phyloP scores from a whole-genome alignment of 306 rosid genomes.

The Vigna radiata region DNA sequence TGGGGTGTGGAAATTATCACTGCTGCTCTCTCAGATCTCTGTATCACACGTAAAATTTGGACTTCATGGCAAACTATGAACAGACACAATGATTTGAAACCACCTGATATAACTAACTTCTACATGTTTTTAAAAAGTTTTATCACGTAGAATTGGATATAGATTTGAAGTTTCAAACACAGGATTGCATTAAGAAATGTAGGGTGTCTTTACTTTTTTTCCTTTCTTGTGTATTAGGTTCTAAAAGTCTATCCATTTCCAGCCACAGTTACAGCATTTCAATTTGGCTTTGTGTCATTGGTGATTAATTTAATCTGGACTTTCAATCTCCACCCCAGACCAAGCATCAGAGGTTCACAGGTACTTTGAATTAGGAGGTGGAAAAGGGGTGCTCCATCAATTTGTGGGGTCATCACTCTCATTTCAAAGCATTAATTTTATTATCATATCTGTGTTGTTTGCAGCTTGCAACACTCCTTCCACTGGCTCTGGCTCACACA shows the following conservation, averaged over 20 bases:
- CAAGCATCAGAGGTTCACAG: constrained; percentile 63
- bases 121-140: too few relatives aligned
- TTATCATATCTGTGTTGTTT: constrained; percentile 24
- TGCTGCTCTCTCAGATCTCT: neutral
- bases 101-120: neutral
- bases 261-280: constrained; percentile 79
- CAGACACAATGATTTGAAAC: neutral
- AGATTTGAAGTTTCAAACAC: constrained; percentile 17
- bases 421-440: constrained; percentile 14
- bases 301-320: constrained; percentile 67
- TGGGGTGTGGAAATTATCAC: neutral
- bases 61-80: neutral
- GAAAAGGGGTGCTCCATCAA: constrained; percentile 21
- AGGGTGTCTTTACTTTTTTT: constrained; percentile 2
- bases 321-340: constrained; percentile 64
- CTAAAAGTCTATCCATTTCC: constrained; percentile 92
- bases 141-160: neutral
- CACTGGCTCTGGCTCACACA: constrained; percentile 72
- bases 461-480: constrained; percentile 64
- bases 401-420: constrained; percentile 5
- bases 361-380: constrained; percentile 47
- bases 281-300: constrained; percentile 59
- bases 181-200: constrained; percentile 8
- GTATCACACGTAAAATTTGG: neutral
- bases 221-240: constrained; percentile 57